Evolutionary conservation across 441 rosid genomes (phyloP), one percentile per base, ranked within the genome.

Genomic region (Rhodomyrtus psidioides): DNA sequence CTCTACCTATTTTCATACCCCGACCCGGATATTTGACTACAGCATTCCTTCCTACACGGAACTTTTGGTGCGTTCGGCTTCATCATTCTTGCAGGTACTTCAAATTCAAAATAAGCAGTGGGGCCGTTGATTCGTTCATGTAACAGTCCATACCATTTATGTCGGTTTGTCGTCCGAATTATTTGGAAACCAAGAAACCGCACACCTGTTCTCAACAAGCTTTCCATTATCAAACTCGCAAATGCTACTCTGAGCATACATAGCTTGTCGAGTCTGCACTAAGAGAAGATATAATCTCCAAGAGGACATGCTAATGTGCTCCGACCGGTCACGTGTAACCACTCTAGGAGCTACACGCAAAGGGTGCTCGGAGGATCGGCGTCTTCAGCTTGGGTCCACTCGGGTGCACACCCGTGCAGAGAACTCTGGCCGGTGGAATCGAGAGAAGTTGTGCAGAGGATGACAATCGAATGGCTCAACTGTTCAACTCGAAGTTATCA

Each of bases 21-120:
- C 90, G 39, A 82, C 81, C 4, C 84, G 91, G 85, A 86, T 55
- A 82, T 53, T 57, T 14, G 87, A 86, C 24, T 92, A 88, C 82
- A 91, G 90, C 59, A 44, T 93, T 24, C 84, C 91, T 62, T 39
- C 93, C 53, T 95, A 94, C 83, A 89, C 93, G 6, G 85, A 93
- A 85, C 87, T 91, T 42, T 86, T 94, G 90, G 89, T 85, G 57
- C 85, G 70, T 59, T 88, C 89, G 6, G 93, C 94, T 81, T 62
- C 92, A 5, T 74, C 84, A 84, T 94, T 93, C 82, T 62, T 93
- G 12, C 85, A 89, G 89, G 94, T 94, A 90, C 55, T 76, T 58
- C 55, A 26, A 8, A 28, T 55, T 83, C 44, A 46, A 23, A 12
- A 54, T 34, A 17, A 39, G 12, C 28, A 2, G 7, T 26, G 46